Evolutionary conservation across 495 filamentous ascomycete genomes (phyloP).

Genomic region (Mycothermus thermophilus): DNA sequence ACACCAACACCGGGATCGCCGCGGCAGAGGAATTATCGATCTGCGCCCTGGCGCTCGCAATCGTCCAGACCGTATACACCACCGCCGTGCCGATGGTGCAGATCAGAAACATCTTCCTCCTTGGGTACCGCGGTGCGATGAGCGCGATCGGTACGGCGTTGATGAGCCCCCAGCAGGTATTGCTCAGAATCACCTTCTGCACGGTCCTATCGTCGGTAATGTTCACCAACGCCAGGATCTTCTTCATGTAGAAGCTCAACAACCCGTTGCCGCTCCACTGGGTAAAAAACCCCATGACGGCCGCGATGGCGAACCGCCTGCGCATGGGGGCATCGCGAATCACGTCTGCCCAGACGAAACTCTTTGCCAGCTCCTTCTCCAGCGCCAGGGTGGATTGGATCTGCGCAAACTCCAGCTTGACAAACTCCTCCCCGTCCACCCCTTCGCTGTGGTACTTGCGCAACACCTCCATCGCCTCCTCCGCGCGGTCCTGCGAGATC

Average conservation of each 20-base stretch:
- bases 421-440: conserved; percentile 35
- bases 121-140: conserved; percentile 33
- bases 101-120: conserved; percentile 40
- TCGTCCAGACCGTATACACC: conserved; percentile 43
- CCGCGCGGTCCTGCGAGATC: conserved; percentile 27
- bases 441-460: conserved; percentile 45
- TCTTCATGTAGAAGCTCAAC: conserved; percentile 33
- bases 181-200: conserved; percentile 40
- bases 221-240: conserved; percentile 29
- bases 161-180: conserved; percentile 41
- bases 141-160: conserved; percentile 38
- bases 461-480: conserved; percentile 42
- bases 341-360: conserved; percentile 38
- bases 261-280: conserved; percentile 47
- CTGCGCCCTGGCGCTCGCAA: conserved; percentile 37
- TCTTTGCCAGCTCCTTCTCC: conserved; percentile 30
- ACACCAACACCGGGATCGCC: conserved; percentile 41
- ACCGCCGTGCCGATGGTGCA: conserved; percentile 34
- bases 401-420: conserved; percentile 38
- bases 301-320: conserved; percentile 34
- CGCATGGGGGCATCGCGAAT: conserved; percentile 38
- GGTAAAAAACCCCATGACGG: conserved; percentile 38
- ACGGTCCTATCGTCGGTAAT: conserved; percentile 27
- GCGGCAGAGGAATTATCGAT: conserved; percentile 28
- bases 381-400: conserved; percentile 40